These are phyloP conservation scores for Chondrostereum purpureum DNA, from an alignment of 1,284 basidiomycete genomes.

Conservation along the genomic window DNA sequence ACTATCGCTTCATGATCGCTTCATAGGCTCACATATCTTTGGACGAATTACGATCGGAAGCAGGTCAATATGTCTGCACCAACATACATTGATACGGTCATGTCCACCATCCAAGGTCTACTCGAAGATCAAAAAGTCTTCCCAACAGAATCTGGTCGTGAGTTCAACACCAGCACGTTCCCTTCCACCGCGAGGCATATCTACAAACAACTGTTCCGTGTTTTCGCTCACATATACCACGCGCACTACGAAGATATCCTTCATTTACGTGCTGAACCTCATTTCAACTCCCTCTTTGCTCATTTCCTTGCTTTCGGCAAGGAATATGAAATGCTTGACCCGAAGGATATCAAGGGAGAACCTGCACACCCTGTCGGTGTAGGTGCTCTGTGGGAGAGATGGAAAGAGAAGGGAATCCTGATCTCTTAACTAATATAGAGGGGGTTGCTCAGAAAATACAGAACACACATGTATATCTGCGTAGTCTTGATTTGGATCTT, in stretches of 20 bases:
- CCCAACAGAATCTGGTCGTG: conserved; percentile 85
- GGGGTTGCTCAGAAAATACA: too few relatives aligned
- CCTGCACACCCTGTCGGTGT: conserved; percentile 57
- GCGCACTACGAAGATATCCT: conserved; percentile 90
- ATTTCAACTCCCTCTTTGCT: conserved; percentile 96
- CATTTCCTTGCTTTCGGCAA: conserved; percentile 89
- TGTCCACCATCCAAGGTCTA: conserved; percentile 95
- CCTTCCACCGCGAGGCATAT: conserved; percentile 91
- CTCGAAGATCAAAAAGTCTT: conserved; percentile 93
- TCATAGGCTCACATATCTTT: conserved; percentile 90
- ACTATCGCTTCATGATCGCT: conserved; percentile 2
- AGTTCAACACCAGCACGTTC: conserved; percentile 89
- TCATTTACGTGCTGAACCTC: conserved; percentile 89
- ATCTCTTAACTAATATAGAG: conserved; percentile 29
- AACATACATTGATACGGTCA: conserved; percentile 99
- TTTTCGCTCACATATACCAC: conserved; percentile 97
- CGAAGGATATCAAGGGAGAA: conserved; percentile 81
- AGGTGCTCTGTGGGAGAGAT: conserved; percentile 83
- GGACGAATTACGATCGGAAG: conserved; percentile 91
- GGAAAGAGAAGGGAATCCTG: conserved; percentile 66
- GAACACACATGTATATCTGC: too few relatives aligned
- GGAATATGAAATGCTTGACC: conserved; percentile 86
- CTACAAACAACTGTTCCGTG: conserved; percentile 93
- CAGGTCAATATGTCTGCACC: conserved; percentile 88
- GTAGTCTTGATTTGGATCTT: too few relatives aligned